phyloP scores from a whole-genome alignment of 1,284 basidiomycete genomes.

The Puccinia triticina region DNA sequence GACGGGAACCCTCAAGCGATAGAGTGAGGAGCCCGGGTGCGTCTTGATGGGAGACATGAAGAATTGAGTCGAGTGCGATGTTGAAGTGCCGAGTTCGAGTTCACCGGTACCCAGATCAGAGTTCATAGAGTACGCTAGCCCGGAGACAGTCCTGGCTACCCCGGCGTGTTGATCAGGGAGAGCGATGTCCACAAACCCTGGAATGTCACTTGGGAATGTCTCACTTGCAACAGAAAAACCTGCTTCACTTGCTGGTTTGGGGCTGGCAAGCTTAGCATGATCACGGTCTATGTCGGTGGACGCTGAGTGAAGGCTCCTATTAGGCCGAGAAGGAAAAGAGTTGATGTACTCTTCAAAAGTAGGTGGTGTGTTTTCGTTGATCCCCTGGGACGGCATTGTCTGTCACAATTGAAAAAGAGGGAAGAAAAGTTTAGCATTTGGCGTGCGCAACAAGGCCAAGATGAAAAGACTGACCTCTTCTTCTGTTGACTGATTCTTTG shows the following conservation, averaged over 20 bases:
- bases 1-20: slow-evolving; percentile 55
- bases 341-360: background rate
- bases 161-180: slow-evolving; percentile 54
- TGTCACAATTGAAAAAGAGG: background rate
- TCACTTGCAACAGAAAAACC: background rate
- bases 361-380: background rate
- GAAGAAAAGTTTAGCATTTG: background rate
- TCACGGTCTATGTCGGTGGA: background rate
- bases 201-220: slow-evolving; percentile 51
- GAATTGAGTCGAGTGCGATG: slow-evolving; percentile 56
- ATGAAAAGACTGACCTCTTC: background rate
- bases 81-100: slow-evolving; percentile 56
- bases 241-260: slow-evolving; percentile 9
- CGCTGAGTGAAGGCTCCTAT: background rate
- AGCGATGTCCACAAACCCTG: slow-evolving; percentile 57
- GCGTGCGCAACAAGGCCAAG: background rate
- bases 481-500: background rate
- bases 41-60: slow-evolving; percentile 53
- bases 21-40: slow-evolving; percentile 49
- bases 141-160: slow-evolving; percentile 54
- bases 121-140: slow-evolving; percentile 54
- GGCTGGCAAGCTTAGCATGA: background rate
- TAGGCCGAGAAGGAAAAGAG: background rate
- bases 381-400: background rate
- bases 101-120: slow-evolving; percentile 51